Evolutionary conservation across 2,329 filamentous ascomycete species (phyloP), one percentile per base, ranked within the genome.

Genomic region (Colletotrichum scovillei): DNA sequence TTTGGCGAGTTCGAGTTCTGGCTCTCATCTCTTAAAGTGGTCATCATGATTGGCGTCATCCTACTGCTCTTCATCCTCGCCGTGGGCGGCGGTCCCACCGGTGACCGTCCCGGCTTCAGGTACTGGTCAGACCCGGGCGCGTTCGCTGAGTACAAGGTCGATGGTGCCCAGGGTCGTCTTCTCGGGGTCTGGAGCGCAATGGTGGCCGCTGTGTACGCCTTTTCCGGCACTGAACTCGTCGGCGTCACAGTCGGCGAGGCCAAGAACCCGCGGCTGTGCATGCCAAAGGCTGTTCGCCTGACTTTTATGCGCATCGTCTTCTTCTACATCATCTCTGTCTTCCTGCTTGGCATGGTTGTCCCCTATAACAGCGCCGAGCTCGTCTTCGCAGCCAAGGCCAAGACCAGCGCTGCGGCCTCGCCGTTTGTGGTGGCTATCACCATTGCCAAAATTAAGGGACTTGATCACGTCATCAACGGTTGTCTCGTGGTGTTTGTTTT

Each of bases 181-280:
- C 78, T 86, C 7, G 84, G 83, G 3, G 80, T 82, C 19, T 83
- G 83, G 81, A 80, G 81, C 7, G 81, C 80, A 14, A 76, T 85
- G 46, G 80, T 82, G 42, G 79, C 82, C 60, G 81, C 84, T 1
- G 82, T 81, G 6, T 85, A 85, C 56, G 81, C 81, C 26, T 85
- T 84, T 52, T 78, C 81, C 56, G 90, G 89, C 66, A 91, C 91
- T 2, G 91, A 93, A 79, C 85, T 93, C 42, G 90, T 93, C 67
- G 91, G 91, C 79, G 91, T 93, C 22, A 93, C 91, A 0, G 91
- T 93, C 30, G 91, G 91, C 67, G 91, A 93, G 80, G 90, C 91
- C 0, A 90, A 92, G 77, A 92, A 93, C 80, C 92, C 92, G 2
- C 87, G 91, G 76, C 88, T 88, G 79, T 92, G 90, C 62, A 91